Evolutionary conservation across 2,329 filamentous ascomycete genomes (phyloP).

Genomic region (Talaromyces sp.): DNA sequence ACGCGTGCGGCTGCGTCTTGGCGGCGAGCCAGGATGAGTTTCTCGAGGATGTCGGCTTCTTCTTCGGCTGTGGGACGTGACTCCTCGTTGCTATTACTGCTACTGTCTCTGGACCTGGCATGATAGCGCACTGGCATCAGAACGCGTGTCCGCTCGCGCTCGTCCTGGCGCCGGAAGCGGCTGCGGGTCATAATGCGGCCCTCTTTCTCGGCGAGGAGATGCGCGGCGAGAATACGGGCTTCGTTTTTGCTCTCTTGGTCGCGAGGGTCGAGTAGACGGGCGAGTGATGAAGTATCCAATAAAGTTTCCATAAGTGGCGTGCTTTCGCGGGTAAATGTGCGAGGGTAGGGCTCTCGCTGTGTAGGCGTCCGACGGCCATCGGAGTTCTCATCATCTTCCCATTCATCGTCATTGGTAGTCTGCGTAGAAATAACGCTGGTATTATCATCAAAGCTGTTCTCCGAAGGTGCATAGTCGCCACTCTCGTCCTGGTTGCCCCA

Average conservation of each 20-base stretch:
- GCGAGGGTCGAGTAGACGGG: conserved; percentile 75
- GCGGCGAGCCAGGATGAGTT: conserved; percentile 56
- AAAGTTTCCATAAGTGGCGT: conserved; percentile 61
- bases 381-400: conserved; percentile 46
- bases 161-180: conserved; percentile 58
- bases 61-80: conserved; percentile 46
- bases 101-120: conserved; percentile 25
- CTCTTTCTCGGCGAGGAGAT: conserved; percentile 58
- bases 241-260: conserved; percentile 75
- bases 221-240: conserved; percentile 74
- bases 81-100: conserved; percentile 20
- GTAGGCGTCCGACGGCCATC: conserved; percentile 69
- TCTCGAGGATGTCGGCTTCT: conserved; percentile 58
- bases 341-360: conserved; percentile 56
- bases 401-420: conserved; percentile 48
- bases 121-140: conserved; percentile 50
- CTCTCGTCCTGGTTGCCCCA: conserved; percentile 81
- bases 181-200: conserved; percentile 76
- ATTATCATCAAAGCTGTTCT: conserved; percentile 62
- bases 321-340: conserved; percentile 42
- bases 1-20: conserved; percentile 29
- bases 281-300: conserved; percentile 66
- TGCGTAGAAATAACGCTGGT: conserved; percentile 76
- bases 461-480: conserved; percentile 66
- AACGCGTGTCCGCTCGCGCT: conserved; percentile 66